These are phyloP conservation scores for Suillus fuscotomentosus DNA, from an alignment of 768 basidiomycete species.

Conservation along the genomic window DNA sequence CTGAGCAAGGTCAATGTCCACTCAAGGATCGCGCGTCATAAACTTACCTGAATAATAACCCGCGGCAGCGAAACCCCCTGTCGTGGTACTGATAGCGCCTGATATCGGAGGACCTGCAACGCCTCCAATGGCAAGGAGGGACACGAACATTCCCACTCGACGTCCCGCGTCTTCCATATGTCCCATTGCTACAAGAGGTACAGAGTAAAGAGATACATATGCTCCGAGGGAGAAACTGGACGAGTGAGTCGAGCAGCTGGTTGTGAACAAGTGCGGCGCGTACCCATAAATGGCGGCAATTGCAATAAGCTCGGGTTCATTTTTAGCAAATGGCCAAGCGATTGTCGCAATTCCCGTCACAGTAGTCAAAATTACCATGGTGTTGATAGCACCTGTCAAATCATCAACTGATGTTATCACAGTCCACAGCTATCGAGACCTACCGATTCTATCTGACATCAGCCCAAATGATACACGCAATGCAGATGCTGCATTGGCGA, in stretches of 20 bases:
- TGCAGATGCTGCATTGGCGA: constrained; percentile 65
- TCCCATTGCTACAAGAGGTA: constrained; percentile 60
- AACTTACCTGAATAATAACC: constrained; percentile 41
- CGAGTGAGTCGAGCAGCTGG: background rate
- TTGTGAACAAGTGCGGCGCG: constrained; percentile 14
- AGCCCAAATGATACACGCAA: constrained; percentile 54
- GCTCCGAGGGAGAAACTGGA: constrained; percentile 59
- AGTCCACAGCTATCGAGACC: constrained; percentile 4
- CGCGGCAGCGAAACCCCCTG: constrained; percentile 40
- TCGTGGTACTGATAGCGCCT: constrained; percentile 58
- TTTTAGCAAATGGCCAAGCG: constrained; percentile 65
- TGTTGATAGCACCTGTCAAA: constrained; percentile 56
- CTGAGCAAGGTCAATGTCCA: constrained; percentile 14
- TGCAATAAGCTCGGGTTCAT: constrained; percentile 43
- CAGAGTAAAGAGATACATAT: constrained; percentile 53
- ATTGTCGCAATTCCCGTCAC: constrained; percentile 59
- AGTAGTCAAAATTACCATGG: constrained; percentile 63
- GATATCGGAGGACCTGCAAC: constrained; percentile 73
- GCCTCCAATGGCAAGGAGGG: constrained; percentile 60
- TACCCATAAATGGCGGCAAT: constrained; percentile 68
- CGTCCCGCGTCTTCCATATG: constrained; percentile 53
- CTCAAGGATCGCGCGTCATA: background rate
- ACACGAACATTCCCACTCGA: constrained; percentile 63
- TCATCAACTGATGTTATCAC: background rate
- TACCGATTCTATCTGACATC: constrained; percentile 56